These are phyloP conservation scores for Lichtheimia hyalospora DNA, from an alignment of 371 early-diverging fungal genomes.

Conservation along the genomic window DNA sequence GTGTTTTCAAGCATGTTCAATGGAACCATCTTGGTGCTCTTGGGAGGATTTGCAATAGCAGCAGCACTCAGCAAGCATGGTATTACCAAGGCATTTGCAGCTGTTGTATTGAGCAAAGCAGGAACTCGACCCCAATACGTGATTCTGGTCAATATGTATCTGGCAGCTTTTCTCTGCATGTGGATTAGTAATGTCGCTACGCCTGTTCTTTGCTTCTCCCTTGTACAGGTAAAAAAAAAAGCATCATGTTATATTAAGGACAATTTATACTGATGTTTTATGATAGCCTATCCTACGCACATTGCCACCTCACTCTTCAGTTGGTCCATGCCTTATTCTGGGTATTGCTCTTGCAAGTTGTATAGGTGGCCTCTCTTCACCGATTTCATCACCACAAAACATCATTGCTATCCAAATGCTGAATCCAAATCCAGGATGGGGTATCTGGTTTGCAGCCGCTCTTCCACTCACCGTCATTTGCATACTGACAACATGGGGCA, in stretches of 20 bases:
- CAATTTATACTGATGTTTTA: neutral
- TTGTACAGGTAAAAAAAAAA: slow-evolving; percentile 30
- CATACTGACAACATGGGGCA: slow-evolving; percentile 74
- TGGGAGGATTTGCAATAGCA: slow-evolving; percentile 95
- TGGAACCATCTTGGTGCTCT: slow-evolving; percentile 92
- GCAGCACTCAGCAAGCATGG: slow-evolving; percentile 71
- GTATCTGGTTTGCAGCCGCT: slow-evolving; percentile 79
- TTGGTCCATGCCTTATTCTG: slow-evolving; percentile 77
- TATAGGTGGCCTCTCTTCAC: slow-evolving; percentile 94
- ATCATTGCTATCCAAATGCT: slow-evolving; percentile 83
- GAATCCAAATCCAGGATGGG: slow-evolving; percentile 83
- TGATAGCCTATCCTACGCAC: slow-evolving; percentile 67
- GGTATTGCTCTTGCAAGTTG: slow-evolving; percentile 95
- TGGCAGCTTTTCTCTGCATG: slow-evolving; percentile 76
- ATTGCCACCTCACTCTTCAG: slow-evolving; percentile 54
- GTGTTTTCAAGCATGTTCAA: slow-evolving; percentile 93
- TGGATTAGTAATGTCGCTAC: slow-evolving; percentile 86
- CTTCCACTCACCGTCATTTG: slow-evolving; percentile 71
- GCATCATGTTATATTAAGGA: neutral
- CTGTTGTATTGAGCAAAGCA: slow-evolving; percentile 64
- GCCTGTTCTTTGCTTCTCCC: slow-evolving; percentile 79
- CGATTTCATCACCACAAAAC: slow-evolving; percentile 95
- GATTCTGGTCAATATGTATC: slow-evolving; percentile 74
- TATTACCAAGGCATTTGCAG: slow-evolving; percentile 72
- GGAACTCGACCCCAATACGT: slow-evolving; percentile 70